Base-by-base conservation (phyloP, 2,329 filamentous ascomycete genomes). In the Pseudogymnoascus sp. region DNA sequence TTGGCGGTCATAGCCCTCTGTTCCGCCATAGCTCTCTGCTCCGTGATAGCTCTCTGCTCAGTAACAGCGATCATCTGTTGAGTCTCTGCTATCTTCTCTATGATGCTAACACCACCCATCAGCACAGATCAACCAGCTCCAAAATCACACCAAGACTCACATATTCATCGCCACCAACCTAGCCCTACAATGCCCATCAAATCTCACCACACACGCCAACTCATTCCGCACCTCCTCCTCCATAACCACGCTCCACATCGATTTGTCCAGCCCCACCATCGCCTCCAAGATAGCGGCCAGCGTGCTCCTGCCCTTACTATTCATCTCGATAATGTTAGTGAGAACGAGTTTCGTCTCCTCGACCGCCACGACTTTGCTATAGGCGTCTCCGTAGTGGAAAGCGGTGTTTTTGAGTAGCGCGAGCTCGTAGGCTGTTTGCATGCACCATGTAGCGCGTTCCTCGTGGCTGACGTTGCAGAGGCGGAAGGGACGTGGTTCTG, bases 311-410 rank as follows among this genome's bases (percentile, higher is more conserved):
- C 49, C 49, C 14, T 56, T 56, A 2, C 6, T 56, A 3, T 56
- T 56, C 49, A 56, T 56, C 16, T 56, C 49, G 5, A 56, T 56
- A 16, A 56, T 56, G 3, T 56, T 56, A 5, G 49, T 36, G 49
- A 56, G 49, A 14, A 56, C 28, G 16, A 56, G 49, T 9, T 56
- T 56, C 5, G 49, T 56, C 59, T 61, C 36, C 40, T 61, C 59
- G 34, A n/a, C 31, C 1, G 36, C 21, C 5, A 61, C 34, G 14
- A 46, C 40, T 9, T 61, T 61, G 16, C 18, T 16, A 11, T 46
- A 46, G 3, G 59, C 59, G 23, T 61, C 59, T 8, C 59, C 59
- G 16, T 61, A 38, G 59, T 56, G 49, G 11, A 56, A 56, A 5
- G 49, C 49, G 5, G 28, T 21, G 28, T 56, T 56, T 36, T 56